These are phyloP conservation scores for Prasinococcaceae sp. DNA, from an alignment of 139 green algal species.

Conservation along the genomic window DNA sequence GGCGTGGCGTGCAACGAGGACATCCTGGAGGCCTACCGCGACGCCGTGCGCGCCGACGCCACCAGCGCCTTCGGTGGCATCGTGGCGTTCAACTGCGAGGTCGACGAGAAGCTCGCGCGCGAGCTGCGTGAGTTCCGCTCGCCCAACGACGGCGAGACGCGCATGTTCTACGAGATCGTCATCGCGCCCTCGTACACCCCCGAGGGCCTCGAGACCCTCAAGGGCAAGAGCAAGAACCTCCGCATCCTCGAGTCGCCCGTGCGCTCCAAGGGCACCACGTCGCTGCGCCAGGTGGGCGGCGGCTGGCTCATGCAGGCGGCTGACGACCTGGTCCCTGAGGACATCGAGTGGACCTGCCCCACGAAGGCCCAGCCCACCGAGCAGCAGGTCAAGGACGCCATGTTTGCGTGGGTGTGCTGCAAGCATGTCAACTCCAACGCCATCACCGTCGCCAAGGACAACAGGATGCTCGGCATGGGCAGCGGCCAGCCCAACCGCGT, in stretches of 20 bases:
- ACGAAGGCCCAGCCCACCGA: constrained; percentile 61
- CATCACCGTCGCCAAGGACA: constrained; percentile 88
- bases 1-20: constrained; percentile 63
- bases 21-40: constrained; percentile 80
- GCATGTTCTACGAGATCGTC: constrained; percentile 99
- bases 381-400: constrained; percentile 79
- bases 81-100: constrained; percentile 87
- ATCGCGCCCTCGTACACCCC: constrained; percentile 87
- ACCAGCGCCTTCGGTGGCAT: constrained; percentile 95
- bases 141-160: constrained; percentile 86
- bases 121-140: constrained; percentile 85
- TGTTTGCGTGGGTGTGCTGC: constrained; percentile 89
- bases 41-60: constrained; percentile 84
- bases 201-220: constrained; percentile 78
- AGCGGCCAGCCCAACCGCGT: constrained; percentile 96
- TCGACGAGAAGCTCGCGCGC: constrained; percentile 51
- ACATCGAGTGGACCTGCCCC: constrained; percentile 58
- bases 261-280: constrained; percentile 39
- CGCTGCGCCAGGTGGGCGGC: constrained; percentile 66
- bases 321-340: constrained; percentile 58
- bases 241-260: constrained; percentile 87
- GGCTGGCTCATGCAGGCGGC: constrained; percentile 74
- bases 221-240: constrained; percentile 95
- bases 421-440: constrained; percentile 99
- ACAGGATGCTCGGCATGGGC: constrained; percentile 89